Evolutionary conservation across 1,139 yeast species (phyloP), one percentile per base, ranked within the genome.

Genomic region (Taiozyma sp.): DNA sequence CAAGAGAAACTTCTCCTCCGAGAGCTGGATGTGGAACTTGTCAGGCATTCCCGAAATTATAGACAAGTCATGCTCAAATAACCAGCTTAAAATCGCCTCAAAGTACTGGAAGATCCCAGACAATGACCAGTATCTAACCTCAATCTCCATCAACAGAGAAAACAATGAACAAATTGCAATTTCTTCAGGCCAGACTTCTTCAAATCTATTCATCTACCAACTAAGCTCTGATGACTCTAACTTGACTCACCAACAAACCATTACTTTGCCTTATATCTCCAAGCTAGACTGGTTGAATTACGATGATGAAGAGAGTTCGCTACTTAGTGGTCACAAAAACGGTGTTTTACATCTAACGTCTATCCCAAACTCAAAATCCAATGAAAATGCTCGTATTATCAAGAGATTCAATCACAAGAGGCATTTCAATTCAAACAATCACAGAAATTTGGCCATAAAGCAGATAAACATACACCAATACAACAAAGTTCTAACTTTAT

Each of bases 61-160:
- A 34, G 70, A 69, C 54, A 75, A 76, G 58, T 68, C 78, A 1
- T 75, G 80, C 56, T 66, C 76, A 1, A 67, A 72, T 32, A 69
- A 74, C 57, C 63, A 75, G 43, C 57, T 73, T 47, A 77, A 75
- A 54, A 72, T 81, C 48, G 76, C 76, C 52, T 81, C 86, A 14
- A 79, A 75, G 64, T 87, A 87, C 67, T 87, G 95, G 96, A 79
- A 76, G 57, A 71, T 86, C 8, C 89, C 90, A 3, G 90, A 85
- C 61, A 67, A 71, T 36, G 69, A 75, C 44, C 70, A 75, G 63
- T 79, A 81, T 57, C 71, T 87, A 50, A 84, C 90, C 0, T 72
- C 87, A 0, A 68, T 87, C 55, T 77, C 83, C 9, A 67, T 74
- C 22, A 78, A 76, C 44, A 70, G 70, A 19, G 72, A 74, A 29